phyloP scores from a whole-genome alignment of 345 rosid species.

The Heritiera littoralis region DNA sequence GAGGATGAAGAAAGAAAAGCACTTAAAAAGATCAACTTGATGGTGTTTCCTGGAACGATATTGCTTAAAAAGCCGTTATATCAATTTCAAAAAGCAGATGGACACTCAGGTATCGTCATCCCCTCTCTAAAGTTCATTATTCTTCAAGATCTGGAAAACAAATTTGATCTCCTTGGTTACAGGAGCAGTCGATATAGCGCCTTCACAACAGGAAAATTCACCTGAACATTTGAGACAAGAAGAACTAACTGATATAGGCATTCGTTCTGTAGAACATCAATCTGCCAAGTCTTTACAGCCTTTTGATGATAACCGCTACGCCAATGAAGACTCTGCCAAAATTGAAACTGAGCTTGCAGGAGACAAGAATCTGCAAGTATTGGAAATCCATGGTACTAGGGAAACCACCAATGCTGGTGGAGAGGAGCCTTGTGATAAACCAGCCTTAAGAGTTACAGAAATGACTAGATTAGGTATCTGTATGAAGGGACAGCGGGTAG shows the following conservation, averaged over 20 bases:
- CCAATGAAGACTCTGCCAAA: not conserved
- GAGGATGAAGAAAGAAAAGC: slow-evolving; percentile 56
- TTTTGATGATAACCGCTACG: not conserved
- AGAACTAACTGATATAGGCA: not conserved
- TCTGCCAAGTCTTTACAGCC: slow-evolving; percentile 13
- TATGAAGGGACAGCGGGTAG: not conserved
- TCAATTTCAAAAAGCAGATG: slow-evolving; percentile 28
- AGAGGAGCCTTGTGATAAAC: not conserved
- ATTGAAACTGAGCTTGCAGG: not conserved
- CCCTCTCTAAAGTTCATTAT: not conserved
- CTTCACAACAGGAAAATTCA: slow-evolving; percentile 13
- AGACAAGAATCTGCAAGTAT: slow-evolving; percentile 6
- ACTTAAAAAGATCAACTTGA: slow-evolving; percentile 64
- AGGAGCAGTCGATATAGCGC: slow-evolving; percentile 6
- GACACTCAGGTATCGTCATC: slow-evolving; percentile 36
- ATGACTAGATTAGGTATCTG: not conserved
- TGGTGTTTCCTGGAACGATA: slow-evolving; percentile 85
- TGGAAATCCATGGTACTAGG: not conserved
- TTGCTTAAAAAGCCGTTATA: slow-evolving; percentile 64
- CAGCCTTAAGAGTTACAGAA: slow-evolving; percentile 11
- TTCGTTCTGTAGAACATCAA: slow-evolving; percentile 5
- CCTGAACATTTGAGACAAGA: slow-evolving; percentile 6
- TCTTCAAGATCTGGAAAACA: slow-evolving; percentile 14
- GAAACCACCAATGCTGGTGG: not conserved
- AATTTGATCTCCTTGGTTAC: not conserved